Base-by-base conservation (phyloP, 1,139 yeast species). In the Arxiozyma bovina region DNA sequence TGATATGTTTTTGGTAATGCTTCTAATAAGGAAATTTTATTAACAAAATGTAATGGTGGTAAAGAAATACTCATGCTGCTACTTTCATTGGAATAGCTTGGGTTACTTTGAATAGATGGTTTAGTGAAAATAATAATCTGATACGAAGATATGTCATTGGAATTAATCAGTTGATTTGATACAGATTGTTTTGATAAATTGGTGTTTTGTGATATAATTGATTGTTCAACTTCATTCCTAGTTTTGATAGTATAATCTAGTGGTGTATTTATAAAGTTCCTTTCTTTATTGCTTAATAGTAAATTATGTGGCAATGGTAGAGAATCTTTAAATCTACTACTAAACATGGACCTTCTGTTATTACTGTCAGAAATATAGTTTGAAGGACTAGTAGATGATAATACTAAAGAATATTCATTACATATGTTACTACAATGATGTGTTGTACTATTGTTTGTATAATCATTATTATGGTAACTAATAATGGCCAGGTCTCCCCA, bases 1-100 rank as follows among this genome's bases (percentile, higher is more conserved):
- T 69, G 60, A 59, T 75, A 82, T 34, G 70, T 69, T 17, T 63
- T 62, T 1, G 86, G 85, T 12, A 82, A 61, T 0, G 79, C 82
- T 20, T 71, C 71, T 50, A 67, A 68, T 42, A 73, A 52, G 1
- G 70, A 59, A 2, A 72, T 54, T 42, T 60, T 56, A 6, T 57
- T 54, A 25, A 62, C 54, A 27, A 58, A 45, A 11, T 55, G 54
- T 43, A 54, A 42, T 18, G 60, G 56, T 38, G 48, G 54, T 48
- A 48, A 25, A n/a, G 38, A 25, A 18, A 42, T 22, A 4, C 41
- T 40, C 11, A 21, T 43, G 43, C 17, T 21, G 18, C 17, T 30
- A 42, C 17, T 47, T 1, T 38, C 17, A 6, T 18, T 22, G n/a
- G 42, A 20, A 12, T 38, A 48, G 25, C 49, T 15, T 20, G n/a